A percentile compares a stretch with the other conserved stretches of the same genome.
Conservation (phyloP, 1,284 basidiomycete genomes). For the Irpex sp. region DNA sequence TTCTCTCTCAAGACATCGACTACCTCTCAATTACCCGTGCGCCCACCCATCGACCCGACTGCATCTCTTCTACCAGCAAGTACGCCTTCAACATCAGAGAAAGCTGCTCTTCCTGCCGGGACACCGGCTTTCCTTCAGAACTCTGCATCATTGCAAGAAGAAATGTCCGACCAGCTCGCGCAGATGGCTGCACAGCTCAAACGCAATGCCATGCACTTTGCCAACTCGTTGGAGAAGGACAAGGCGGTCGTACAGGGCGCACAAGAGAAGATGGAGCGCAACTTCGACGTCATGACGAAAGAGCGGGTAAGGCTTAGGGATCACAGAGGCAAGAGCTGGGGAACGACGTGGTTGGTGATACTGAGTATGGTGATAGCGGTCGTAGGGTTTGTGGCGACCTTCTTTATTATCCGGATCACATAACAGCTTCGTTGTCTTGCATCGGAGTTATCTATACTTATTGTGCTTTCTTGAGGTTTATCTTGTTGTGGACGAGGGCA, state of each 20-base stretch:
- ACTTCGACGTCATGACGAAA: conserved; percentile 64
- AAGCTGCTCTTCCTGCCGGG: conserved; percentile 20
- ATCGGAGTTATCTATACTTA: not conserved
- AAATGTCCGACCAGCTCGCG: conserved; percentile 67
- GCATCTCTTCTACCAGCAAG: conserved; percentile 21
- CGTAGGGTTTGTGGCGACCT: conserved; percentile 64
- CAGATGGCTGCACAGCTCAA: conserved; percentile 76
- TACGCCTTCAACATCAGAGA: conserved; percentile 17
- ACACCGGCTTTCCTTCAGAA: conserved; percentile 46
- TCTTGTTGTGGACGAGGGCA: no score
- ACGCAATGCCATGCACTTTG: conserved; percentile 68
- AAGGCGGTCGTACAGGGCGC: conserved; percentile 54
- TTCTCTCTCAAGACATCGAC: not conserved
- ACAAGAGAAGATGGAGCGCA: conserved; percentile 63
- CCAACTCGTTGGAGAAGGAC: conserved; percentile 58
- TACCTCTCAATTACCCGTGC: conserved; percentile 1
- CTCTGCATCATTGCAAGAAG: conserved; percentile 60
- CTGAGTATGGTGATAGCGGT: conserved; percentile 54
- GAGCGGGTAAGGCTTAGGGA: conserved; percentile 60
- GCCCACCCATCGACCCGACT: conserved; percentile 14
- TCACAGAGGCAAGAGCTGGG: conserved; percentile 58
- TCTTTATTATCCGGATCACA: conserved; percentile 66
- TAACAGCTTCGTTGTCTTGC: conserved; percentile 1
- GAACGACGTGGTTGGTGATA: conserved; percentile 68
- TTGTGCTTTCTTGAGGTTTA: no score